Base-by-base conservation (phyloP, 192 early-diverging fungal species). In the Coemansia erecta region DNA sequence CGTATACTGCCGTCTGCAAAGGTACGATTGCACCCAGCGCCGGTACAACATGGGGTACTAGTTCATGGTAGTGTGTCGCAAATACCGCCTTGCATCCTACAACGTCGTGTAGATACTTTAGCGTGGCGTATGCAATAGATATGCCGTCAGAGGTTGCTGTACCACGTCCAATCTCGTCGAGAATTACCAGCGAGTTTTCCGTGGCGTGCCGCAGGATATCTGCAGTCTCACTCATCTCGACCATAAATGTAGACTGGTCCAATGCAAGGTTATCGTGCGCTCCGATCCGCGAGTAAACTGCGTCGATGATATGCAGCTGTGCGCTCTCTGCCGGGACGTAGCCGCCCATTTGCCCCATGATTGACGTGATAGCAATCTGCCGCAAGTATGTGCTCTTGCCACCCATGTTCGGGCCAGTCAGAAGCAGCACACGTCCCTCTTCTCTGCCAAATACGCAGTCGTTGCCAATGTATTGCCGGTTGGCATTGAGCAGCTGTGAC, bases 391-490 rank as follows among this genome's bases (percentile, higher is more conserved):
- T 93, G 18, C 86, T 85, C 70, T 94, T 94, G 28, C 93, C 93
- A 31, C 88, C 87, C 93, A 93, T 94, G 62, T 97, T 97, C 0
- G 93, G 90, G 0, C 94, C 94, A 1, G 90, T 93, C 40, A 95
- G 84, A 70, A 52, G 85, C 86, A 47, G 83, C 71, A 78, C 59
- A 0, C 64, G 69, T 9, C 55, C 43, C 1, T 52, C 28, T 3
- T 21, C 40, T 17, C 24, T 33, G 23, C 55, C 71, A 19, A 85
- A 80, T 12, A 50, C 15, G 42, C 86, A 88, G 72, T 82, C 72
- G 24, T 88, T 88, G 23, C 72, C 63, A 3, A 83, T 61, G 58
- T 82, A 86, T 33, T 81, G 77, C 35, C 83, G 63, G 22, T 74
- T 81, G 21, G 71, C 70, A 0, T 43, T 44, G 23, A 83, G 63